Percentiles rank a stretch among this genome's conserved stretches.
Evolutionary conservation across 345 rosid species (phyloP).

Genomic region (Eucalyptus marginata): DNA sequence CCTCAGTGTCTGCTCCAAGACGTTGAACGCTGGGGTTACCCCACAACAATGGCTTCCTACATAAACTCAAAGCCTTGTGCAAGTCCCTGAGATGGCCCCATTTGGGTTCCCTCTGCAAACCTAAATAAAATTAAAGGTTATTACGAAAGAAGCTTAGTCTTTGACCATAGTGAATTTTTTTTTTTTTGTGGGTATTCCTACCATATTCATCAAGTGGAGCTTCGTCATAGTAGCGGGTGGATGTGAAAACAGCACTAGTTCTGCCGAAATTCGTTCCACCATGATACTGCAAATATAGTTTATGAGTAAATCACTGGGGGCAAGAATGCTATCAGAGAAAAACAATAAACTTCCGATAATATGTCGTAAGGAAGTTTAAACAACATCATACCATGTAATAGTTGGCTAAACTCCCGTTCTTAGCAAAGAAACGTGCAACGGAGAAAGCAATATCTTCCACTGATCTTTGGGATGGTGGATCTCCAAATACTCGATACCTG

Average conservation of each 20-base stretch:
- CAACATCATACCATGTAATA: constrained; percentile 68
- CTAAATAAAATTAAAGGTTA: not conserved
- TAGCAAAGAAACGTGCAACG: constrained; percentile 73
- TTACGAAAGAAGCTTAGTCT: not conserved
- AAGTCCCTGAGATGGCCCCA: constrained; percentile 77
- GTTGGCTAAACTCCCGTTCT: constrained; percentile 72
- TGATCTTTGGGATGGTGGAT: constrained; percentile 75
- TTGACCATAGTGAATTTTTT: not conserved
- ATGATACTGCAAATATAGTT: constrained; percentile 42
- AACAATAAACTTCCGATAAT: not conserved
- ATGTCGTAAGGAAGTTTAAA: not conserved
- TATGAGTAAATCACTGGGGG: not conserved
- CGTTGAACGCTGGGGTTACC: constrained; percentile 25
- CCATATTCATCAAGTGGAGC: constrained; percentile 86
- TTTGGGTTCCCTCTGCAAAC: constrained; percentile 69
- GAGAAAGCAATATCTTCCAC: constrained; percentile 75
- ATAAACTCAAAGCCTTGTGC: constrained; percentile 57
- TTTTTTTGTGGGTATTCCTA: not conserved
- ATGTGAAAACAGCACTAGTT: constrained; percentile 63
- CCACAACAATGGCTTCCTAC: constrained; percentile 64
- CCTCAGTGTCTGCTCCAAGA: constrained; percentile 37
- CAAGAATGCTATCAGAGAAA: not conserved
- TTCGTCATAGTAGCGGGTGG: constrained; percentile 92
- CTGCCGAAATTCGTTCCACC: constrained; percentile 94
- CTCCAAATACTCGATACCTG: constrained; percentile 67